Evolutionary conservation across 106 monocot species (phyloP).

Genomic region (Dendrobium officinale): DNA sequence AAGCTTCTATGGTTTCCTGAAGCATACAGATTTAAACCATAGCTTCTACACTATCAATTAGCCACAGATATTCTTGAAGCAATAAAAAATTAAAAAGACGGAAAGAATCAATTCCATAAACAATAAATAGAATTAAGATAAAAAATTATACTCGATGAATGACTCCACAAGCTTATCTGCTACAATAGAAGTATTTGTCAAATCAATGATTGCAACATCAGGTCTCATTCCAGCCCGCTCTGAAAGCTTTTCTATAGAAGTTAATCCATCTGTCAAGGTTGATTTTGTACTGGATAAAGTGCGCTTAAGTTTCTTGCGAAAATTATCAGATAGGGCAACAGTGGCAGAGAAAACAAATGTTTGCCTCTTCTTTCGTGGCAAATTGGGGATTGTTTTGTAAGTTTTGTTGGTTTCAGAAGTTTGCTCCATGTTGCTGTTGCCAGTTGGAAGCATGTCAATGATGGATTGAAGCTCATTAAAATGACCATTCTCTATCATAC

Average conservation of each 20-base stretch:
- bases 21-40: not conserved
- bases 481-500: slow-evolving; percentile 95
- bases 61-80: not conserved
- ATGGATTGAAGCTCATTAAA: slow-evolving; percentile 91
- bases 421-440: slow-evolving; percentile 14
- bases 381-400: slow-evolving; percentile 37
- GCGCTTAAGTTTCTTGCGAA: slow-evolving; percentile 81
- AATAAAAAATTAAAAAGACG: not conserved
- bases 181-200: slow-evolving; percentile 76
- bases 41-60: not conserved
- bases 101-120: not conserved
- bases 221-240: slow-evolving; percentile 85
- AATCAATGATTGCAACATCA: slow-evolving; percentile 75
- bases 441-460: slow-evolving; percentile 79
- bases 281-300: slow-evolving; percentile 36
- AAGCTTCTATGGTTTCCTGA: not conserved
- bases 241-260: slow-evolving; percentile 81
- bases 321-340: slow-evolving; percentile 77
- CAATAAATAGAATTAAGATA: not conserved
- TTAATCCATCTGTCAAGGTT: slow-evolving; percentile 31
- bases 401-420: slow-evolving; percentile 16
- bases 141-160: slow-evolving; percentile 69
- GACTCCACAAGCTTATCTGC: slow-evolving; percentile 94
- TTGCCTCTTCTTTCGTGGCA: slow-evolving; percentile 73
- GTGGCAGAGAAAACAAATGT: slow-evolving; percentile 98